Conservation (phyloP, 1,284 basidiomycete genomes). For the Earliella scabrosa region DNA sequence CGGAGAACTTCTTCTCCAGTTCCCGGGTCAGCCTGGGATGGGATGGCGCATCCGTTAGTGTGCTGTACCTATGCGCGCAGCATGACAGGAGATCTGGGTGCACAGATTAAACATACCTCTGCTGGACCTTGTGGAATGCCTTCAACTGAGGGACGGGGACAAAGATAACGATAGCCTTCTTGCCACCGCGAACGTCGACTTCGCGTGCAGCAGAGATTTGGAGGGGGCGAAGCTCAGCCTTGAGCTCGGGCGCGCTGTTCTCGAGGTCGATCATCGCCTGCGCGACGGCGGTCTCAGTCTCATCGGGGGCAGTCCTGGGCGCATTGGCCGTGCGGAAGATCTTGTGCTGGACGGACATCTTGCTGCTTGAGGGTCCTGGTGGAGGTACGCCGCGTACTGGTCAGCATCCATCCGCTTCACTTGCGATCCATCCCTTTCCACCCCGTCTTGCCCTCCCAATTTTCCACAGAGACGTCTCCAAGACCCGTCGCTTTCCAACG, state of each 20-base stretch:
- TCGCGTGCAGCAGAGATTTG: constrained; percentile 99
- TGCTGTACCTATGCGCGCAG: background rate
- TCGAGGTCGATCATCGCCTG: constrained; percentile 98
- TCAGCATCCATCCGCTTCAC: constrained; percentile 48
- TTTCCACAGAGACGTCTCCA: constrained; percentile 13
- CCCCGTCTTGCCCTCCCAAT: constrained; percentile 31
- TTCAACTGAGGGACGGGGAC: constrained; percentile 98
- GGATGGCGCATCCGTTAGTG: constrained; percentile 5
- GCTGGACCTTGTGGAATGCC: constrained; percentile 99
- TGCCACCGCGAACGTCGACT: constrained; percentile 98
- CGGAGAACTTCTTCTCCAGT: constrained; percentile 99
- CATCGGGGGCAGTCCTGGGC: constrained; percentile 86
- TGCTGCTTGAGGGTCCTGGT: constrained; percentile 41
- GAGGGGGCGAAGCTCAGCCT: constrained; percentile 92
- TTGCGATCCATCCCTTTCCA: constrained; percentile 52
- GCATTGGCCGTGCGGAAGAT: constrained; percentile 97
- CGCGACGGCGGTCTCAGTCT: constrained; percentile 91
- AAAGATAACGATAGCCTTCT: constrained; percentile 99
- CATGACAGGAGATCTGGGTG: background rate
- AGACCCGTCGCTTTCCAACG: constrained; percentile 10
- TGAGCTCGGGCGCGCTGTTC: constrained; percentile 97
- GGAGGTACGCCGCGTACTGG: constrained; percentile 37
- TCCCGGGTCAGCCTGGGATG: constrained; percentile 90
- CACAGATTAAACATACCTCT: constrained; percentile 83
- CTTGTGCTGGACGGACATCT: constrained; percentile 84